phyloP scores from a whole-genome alignment of 106 monocot species.

The Platanthera guangdongensis region DNA sequence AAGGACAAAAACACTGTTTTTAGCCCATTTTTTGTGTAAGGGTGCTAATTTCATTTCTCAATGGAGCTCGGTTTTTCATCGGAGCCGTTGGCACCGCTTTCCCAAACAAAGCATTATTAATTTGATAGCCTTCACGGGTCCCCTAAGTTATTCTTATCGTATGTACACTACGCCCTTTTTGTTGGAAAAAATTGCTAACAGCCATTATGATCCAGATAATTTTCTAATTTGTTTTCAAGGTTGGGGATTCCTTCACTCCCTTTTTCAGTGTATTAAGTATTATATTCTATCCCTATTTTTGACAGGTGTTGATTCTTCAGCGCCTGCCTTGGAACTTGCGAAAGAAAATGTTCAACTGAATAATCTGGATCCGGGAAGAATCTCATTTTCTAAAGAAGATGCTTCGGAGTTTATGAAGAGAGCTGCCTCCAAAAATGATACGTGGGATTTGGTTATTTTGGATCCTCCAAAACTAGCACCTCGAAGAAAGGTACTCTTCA shows the following conservation, averaged over 20 bases:
- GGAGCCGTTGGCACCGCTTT: too few relatives aligned
- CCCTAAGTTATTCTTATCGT: too few relatives aligned
- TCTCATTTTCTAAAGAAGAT: conserved; percentile 84
- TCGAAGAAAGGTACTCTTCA: conserved; percentile 51
- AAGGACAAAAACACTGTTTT: too few relatives aligned
- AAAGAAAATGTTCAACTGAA: conserved; percentile 78
- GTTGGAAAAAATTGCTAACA: neutral
- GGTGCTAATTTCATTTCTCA: too few relatives aligned
- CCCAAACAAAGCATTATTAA: too few relatives aligned
- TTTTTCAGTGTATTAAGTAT: neutral
- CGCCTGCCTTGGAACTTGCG: conserved; percentile 80
- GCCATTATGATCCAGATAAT: neutral
- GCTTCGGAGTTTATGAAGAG: conserved; percentile 79
- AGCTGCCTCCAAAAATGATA: conserved; percentile 53
- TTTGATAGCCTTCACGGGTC: too few relatives aligned
- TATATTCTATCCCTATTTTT: neutral
- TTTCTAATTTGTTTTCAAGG: neutral
- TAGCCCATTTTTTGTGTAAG: too few relatives aligned
- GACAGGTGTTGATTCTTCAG: conserved; percentile 88
- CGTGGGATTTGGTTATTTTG: conserved; percentile 84
- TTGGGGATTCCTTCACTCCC: neutral
- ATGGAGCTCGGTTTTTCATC: too few relatives aligned
- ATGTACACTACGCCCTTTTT: neutral
- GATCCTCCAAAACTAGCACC: conserved; percentile 98
- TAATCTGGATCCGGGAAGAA: conserved; percentile 41